Percentiles rank a stretch among this genome's conserved stretches.
Evolutionary conservation across 176 grass and related monocot species (phyloP).

Genomic region (Cenchrus americanus): DNA sequence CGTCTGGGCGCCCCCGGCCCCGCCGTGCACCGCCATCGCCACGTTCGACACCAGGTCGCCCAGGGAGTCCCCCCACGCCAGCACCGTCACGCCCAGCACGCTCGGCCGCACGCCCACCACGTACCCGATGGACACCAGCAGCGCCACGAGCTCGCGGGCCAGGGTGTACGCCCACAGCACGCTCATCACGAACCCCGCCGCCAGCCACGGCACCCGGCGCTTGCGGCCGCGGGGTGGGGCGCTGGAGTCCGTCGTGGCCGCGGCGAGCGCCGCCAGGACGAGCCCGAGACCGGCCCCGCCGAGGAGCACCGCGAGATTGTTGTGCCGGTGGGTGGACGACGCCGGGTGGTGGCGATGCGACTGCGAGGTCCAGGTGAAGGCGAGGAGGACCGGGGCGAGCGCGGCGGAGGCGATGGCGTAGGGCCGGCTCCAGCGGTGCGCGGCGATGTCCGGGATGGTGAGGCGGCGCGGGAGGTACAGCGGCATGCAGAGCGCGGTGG

Average conservation of each 20-base stretch:
- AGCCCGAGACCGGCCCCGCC: conserved; percentile 34
- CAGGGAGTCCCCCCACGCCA: conserved; percentile 89
- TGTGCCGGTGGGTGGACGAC: conserved; percentile 2
- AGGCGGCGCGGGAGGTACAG: conserved; percentile 79
- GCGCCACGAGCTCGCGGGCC: conserved; percentile 76
- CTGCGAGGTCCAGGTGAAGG: conserved; percentile 55
- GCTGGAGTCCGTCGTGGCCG: conserved; percentile 29
- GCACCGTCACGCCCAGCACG: conserved; percentile 78
- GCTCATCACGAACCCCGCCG: conserved; percentile 84
- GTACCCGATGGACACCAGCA: conserved; percentile 73
- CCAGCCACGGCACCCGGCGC: conserved; percentile 62
- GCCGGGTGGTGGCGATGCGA: conserved; percentile 30
- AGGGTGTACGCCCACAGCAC: conserved; percentile 83
- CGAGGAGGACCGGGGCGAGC: conserved; percentile 62
- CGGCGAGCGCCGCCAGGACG: conserved; percentile 26
- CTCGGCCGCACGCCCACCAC: conserved; percentile 62
- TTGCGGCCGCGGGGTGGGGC: conserved; percentile 37
- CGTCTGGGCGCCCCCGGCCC: conserved; percentile 67
- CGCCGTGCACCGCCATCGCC: conserved; percentile 69
- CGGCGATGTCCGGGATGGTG: conserved; percentile 82
- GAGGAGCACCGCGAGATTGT: conserved; percentile 16
- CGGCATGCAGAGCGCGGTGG: conserved; percentile 56
- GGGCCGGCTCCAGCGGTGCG: conserved; percentile 53
- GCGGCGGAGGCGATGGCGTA: conserved; percentile 59
- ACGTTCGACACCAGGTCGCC: conserved; percentile 87